Conservation (phyloP, 495 filamentous ascomycete genomes). For the Acidomyces sp. region DNA sequence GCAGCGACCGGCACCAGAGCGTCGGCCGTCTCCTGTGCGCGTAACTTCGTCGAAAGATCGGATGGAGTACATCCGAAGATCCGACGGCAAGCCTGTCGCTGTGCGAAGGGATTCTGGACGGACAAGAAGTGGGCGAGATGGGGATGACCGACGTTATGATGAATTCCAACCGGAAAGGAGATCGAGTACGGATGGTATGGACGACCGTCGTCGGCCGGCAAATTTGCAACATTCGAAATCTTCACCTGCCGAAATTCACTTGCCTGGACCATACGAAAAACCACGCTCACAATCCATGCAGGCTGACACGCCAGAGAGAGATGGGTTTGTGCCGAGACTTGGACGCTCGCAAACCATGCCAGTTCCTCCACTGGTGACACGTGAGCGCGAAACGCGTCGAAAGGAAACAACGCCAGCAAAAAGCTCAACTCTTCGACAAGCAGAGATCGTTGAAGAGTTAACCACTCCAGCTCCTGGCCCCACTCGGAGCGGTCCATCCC, state of each 20-base stretch:
- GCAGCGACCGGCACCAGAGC: conserved; percentile 3
- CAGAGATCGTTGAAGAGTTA: conserved; percentile 9
- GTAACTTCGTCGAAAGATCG: conserved; percentile 7
- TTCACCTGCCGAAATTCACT: conserved; percentile 9
- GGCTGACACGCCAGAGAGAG: conserved; percentile 3
- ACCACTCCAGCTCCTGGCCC: conserved; percentile 8
- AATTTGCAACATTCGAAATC: conserved; percentile 7
- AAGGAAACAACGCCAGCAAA: conserved; percentile 2
- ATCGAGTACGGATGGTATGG: conserved; percentile 5
- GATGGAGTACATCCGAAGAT: conserved; percentile 11
- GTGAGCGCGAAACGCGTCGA: neutral
- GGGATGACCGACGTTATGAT: neutral
- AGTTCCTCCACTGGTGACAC: neutral
- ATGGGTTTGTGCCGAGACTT: neutral
- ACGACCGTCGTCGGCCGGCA: conserved; percentile 8
- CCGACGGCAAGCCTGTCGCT: conserved; percentile 1
- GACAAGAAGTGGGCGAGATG: conserved; percentile 4
- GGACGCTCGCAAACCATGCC: conserved; percentile 18
- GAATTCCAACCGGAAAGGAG: neutral
- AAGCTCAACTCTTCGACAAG: conserved; percentile 10
- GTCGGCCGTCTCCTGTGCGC: conserved; percentile 11
- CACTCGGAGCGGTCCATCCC: neutral
- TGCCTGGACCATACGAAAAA: conserved; percentile 8
- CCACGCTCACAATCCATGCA: conserved; percentile 16
- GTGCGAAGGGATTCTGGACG: conserved; percentile 9